Evolutionary conservation across 257 asterid genomes (phyloP), one percentile per base, ranked within the genome.

Genomic region (Cinchona pubescens): DNA sequence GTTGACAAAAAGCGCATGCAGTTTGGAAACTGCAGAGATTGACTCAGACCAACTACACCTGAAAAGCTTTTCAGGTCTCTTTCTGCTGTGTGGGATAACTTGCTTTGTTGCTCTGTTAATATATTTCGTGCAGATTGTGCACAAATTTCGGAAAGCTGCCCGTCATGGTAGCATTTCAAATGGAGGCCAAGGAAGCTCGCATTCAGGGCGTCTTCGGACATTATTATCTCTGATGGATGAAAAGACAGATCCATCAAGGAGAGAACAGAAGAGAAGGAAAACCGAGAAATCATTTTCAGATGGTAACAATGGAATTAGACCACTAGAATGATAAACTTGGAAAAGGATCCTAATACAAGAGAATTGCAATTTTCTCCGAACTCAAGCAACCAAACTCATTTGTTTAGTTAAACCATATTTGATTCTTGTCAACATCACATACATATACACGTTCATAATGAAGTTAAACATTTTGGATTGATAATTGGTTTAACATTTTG

Each of bases 251-350:
- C 79, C 29, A 12, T 88, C 94, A 0, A 79, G 74, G 55, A 73
- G 95, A 9, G 89, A 86, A 3, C 80, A 76, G 0, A 92, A 91
- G 73, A 76, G 96, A 55, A 86, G 97, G 81, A 94, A 90, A 86
- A 69, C 88, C 0, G 94, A 90, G 56, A 71, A 66, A 64, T 76
- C 87, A 3, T n/a, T 77, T 53, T 81, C 86, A 1, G 87, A 74
- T 3, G 82, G 67, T 67, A 78, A 46, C 21, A 68, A 74, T 12
- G 89, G 70, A 66, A 79, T n/a, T n/a, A n/a, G n/a, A n/a, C n/a
- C n/a, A n/a, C n/a, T n/a, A n/a, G n/a, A n/a, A n/a, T n/a, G n/a
- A n/a, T 48, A 18, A 82, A 78, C 56, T 76, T 75, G 67, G 89
- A 66, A 46, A 78, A 79, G 79, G 81, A 81, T 73, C 67, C 80